A percentile compares a stretch with the other conserved stretches of the same genome.
Evolutionary conservation across 1,139 yeast genomes (phyloP).

Genomic region (Debaryomycetaceae sp.): DNA sequence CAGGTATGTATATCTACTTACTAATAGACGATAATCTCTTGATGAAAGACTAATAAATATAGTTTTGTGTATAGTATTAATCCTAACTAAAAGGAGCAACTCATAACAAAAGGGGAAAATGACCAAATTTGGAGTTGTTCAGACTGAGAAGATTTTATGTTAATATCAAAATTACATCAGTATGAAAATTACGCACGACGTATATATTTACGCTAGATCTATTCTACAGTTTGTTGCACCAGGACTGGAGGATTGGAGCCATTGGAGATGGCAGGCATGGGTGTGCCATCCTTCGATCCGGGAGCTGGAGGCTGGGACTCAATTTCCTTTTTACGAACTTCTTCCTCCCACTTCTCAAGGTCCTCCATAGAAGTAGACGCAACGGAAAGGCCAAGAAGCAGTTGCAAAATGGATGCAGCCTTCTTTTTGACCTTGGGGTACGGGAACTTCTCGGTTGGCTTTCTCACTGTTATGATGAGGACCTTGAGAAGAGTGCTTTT

Average conservation of each 20-base stretch:
- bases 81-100: slow-evolving; percentile 8
- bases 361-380: slow-evolving; percentile 15
- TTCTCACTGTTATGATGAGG: slow-evolving; percentile 30
- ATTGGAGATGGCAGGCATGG: background rate
- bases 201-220: background rate
- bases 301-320: background rate
- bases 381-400: slow-evolving; percentile 19
- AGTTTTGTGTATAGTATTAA: background rate
- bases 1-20: slow-evolving; percentile 1
- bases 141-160: slow-evolving; percentile 7
- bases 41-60: slow-evolving; percentile 1
- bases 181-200: background rate
- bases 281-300: background rate
- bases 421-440: slow-evolving; percentile 16
- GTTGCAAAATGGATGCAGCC: slow-evolving; percentile 20
- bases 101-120: slow-evolving; percentile 11
- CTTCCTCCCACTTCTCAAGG: slow-evolving; percentile 8
- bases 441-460: slow-evolving; percentile 18
- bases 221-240: background rate
- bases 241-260: background rate
- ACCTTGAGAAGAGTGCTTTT: slow-evolving; percentile 32
- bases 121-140: slow-evolving; percentile 11
- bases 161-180: slow-evolving; percentile 4
- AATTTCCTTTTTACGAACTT: slow-evolving; percentile 2
- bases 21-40: slow-evolving; percentile 1